phyloP scores from a whole-genome alignment of 352 stramenopile species.

The Phytophthora fragariaefolia region DNA sequence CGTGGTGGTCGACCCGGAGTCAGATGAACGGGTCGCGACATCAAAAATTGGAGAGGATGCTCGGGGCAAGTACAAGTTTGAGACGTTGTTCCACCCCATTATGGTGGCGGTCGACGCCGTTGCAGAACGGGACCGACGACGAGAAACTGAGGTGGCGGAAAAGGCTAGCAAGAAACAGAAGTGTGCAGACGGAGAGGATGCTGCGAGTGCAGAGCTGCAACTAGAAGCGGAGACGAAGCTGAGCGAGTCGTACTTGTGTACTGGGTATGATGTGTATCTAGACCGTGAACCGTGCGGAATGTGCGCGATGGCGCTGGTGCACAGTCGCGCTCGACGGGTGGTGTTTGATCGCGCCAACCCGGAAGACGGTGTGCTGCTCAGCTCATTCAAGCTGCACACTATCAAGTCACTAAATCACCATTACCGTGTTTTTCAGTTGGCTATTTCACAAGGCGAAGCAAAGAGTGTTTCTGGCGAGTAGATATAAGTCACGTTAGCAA shows the following conservation, averaged over 20 bases:
- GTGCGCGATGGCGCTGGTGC: slow-evolving; percentile 91
- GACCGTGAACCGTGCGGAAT: slow-evolving; percentile 88
- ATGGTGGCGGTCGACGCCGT: slow-evolving; percentile 77
- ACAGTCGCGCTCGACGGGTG: slow-evolving; percentile 84
- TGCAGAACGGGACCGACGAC: slow-evolving; percentile 60
- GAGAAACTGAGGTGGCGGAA: slow-evolving; percentile 29
- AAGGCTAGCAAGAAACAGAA: slow-evolving; percentile 49
- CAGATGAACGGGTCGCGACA: slow-evolving; percentile 40
- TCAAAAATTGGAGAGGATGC: slow-evolving; percentile 23
- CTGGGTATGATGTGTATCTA: slow-evolving; percentile 88
- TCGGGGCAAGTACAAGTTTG: slow-evolving; percentile 45
- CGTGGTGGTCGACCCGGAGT: slow-evolving; percentile 60
- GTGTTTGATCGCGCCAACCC: slow-evolving; percentile 72
- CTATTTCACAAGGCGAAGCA: neutral
- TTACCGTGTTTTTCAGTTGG: slow-evolving; percentile 83
- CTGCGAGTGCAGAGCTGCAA: neutral
- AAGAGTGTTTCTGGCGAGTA: neutral
- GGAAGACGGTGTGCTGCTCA: slow-evolving; percentile 68
- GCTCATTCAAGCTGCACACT: slow-evolving; percentile 72
- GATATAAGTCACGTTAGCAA: neutral
- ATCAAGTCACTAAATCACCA: slow-evolving; percentile 91
- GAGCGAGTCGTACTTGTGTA: slow-evolving; percentile 86
- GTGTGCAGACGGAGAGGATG: slow-evolving; percentile 14
- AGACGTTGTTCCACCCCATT: slow-evolving; percentile 66
- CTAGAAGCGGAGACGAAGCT: slow-evolving; percentile 14